Evolutionary conservation across 176 grass and related monocot species (phyloP).

Genomic region (Eragrostis nindensis): DNA sequence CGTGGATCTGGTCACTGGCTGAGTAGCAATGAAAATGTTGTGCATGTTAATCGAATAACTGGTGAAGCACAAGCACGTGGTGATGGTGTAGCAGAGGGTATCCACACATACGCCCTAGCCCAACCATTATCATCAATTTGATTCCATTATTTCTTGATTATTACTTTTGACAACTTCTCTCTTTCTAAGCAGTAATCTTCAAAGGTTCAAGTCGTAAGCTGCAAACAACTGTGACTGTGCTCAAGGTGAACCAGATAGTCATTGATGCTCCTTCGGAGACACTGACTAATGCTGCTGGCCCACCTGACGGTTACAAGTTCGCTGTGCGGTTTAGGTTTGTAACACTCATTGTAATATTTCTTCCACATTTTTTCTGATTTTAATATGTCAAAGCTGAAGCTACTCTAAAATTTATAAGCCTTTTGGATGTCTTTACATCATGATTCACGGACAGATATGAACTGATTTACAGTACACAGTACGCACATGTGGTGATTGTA

Average conservation of each 20-base stretch:
- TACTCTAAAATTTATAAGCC: background rate
- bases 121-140: conserved; percentile 16
- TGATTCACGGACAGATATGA: background rate
- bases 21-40: conserved; percentile 79
- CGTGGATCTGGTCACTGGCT: conserved; percentile 68
- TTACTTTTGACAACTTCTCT: conserved; percentile 25
- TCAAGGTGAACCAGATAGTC: conserved; percentile 72
- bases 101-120: background rate
- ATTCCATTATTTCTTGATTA: conserved; percentile 12
- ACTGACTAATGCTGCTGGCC: conserved; percentile 67
- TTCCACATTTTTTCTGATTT: conserved; percentile 25
- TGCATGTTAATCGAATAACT: conserved; percentile 65
- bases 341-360: conserved; percentile 16
- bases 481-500: background rate
- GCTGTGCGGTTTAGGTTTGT: conserved; percentile 73
- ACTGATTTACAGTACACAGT: conserved; percentile 8
- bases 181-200: conserved; percentile 70
- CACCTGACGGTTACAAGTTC: conserved; percentile 75
- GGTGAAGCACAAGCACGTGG: conserved; percentile 74
- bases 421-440: background rate
- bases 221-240: conserved; percentile 62
- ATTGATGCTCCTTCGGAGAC: conserved; percentile 65
- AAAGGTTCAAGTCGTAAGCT: conserved; percentile 70
- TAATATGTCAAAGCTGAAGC: conserved; percentile 26
- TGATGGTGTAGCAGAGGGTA: conserved; percentile 84